Evolutionary conservation across 2,329 filamentous ascomycete genomes (phyloP), one percentile per base, ranked within the genome.

Genomic region (Fusarium kyushuense): DNA sequence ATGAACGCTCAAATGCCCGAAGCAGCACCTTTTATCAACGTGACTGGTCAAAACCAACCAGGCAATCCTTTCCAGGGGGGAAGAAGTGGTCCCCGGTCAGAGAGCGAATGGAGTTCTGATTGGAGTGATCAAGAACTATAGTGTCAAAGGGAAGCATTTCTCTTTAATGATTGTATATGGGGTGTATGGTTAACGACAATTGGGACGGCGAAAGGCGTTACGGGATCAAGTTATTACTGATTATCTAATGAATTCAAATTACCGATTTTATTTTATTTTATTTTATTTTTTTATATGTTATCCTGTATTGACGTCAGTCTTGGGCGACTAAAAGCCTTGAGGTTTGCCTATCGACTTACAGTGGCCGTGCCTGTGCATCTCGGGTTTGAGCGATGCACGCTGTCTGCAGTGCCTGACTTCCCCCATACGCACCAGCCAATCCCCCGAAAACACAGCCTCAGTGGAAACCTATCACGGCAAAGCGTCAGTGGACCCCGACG

Each of bases 11-110:
- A 52, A 11, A 58, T 58, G 49, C 55, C 65, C 1, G 71, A 63
- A 12, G 68, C 54, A 27, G 67, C 49, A 27, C 60, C 72, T n/a
- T 74, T 74, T 41, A 58, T 74, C 60, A 43, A 74, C 38, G 33
- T 74, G 25, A 71, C 70, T 21, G 70, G 72, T 4, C 72, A 74
- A 48, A 63, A 64, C 8, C 70, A 72, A 33, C 49, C 65, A 29
- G 63, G 70, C 2, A 56, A 62, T 32, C 55, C 54, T 10, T 71
- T 72, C 33, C 33, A 45, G 12, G 54, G 61, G 7, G 63, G 58
- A 2, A 45, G 53, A 36, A 27, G 65, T 38, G 52, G 52, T 12
- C 54, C 53, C 12, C 46, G 43, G 4, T 61, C 54, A 23, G 58
- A 59, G 13, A 58, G 51, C 6, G 58, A 68, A 12, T 70, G 61